Evolutionary conservation across 2,329 filamentous ascomycete genomes (phyloP).

Genomic region (Nigrospora sphaerica): DNA sequence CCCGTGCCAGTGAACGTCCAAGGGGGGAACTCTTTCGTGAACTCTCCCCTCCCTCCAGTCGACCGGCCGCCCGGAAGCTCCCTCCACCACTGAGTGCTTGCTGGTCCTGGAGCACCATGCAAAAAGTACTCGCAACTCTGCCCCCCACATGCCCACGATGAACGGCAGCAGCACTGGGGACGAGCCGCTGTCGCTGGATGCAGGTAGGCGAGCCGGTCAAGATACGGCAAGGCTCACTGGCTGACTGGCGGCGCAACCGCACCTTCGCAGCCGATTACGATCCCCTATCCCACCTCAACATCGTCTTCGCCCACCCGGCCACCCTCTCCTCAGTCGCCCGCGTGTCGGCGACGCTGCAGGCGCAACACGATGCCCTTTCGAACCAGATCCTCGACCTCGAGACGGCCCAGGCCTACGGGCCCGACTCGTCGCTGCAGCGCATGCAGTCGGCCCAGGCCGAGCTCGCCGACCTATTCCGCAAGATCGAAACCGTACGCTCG

Average conservation of each 20-base stretch:
- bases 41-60: too few relatives aligned
- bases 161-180: constrained; percentile 24
- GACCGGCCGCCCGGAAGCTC: too few relatives aligned
- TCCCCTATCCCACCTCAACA: constrained; percentile 86
- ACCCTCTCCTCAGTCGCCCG: constrained; percentile 69
- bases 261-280: constrained; percentile 64
- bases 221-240: constrained; percentile 17
- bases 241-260: constrained; percentile 6
- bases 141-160: constrained; percentile 21
- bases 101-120: too few relatives aligned
- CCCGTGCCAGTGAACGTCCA: too few relatives aligned
- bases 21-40: too few relatives aligned
- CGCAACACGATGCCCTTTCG: constrained; percentile 77
- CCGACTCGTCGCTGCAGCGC: constrained; percentile 80
- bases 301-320: constrained; percentile 85
- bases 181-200: constrained; percentile 32
- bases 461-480: constrained; percentile 81
- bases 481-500: constrained; percentile 87
- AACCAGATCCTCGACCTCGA: constrained; percentile 66
- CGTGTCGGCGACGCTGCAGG: constrained; percentile 66
- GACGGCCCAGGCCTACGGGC: constrained; percentile 74
- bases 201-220: constrained; percentile 27
- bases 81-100: too few relatives aligned
- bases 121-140: too few relatives aligned
- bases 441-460: constrained; percentile 90